phyloP scores from a whole-genome alignment of 805 yeast genomes.

The Wickerhamiella domercqiae region DNA sequence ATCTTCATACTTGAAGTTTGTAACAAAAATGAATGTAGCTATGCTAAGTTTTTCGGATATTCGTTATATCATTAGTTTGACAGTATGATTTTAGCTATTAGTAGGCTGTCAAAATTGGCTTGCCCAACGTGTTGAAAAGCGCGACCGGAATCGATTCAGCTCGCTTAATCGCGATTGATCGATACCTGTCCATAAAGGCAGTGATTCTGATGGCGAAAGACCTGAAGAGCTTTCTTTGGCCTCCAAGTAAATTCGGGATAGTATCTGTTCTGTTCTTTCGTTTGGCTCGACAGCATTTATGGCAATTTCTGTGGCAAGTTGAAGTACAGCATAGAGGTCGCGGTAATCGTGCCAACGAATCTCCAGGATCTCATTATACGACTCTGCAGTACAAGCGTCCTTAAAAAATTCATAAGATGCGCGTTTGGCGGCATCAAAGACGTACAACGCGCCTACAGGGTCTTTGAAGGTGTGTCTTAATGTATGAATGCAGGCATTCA shows the following conservation, averaged over 20 bases:
- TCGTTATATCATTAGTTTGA: no score
- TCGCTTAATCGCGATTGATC: constrained; percentile 17
- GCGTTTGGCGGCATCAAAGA: constrained; percentile 25
- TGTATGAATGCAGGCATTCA: constrained; percentile 8
- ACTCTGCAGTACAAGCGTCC: constrained; percentile 26
- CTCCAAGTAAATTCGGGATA: constrained; percentile 18
- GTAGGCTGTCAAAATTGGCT: no score
- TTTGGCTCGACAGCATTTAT: constrained; percentile 29
- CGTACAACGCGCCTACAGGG: constrained; percentile 23
- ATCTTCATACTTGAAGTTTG: no score
- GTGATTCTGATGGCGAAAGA: constrained; percentile 10
- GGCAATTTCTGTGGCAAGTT: constrained; percentile 27
- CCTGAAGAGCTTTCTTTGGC: constrained; percentile 19
- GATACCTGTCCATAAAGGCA: constrained; percentile 21
- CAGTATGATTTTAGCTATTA: no score
- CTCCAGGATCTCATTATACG: constrained; percentile 26
- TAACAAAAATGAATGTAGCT: no score
- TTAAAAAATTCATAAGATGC: constrained; percentile 25
- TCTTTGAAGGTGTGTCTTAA: constrained; percentile 18
- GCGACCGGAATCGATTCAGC: constrained; percentile 17
- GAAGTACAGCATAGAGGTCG: constrained; percentile 25
- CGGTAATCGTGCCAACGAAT: constrained; percentile 28
- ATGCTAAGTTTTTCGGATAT: no score
- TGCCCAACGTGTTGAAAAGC: constrained; percentile 4
- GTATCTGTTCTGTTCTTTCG: constrained; percentile 22